Percentiles rank a stretch among this genome's conserved stretches.
These are phyloP conservation scores for Cercospora sp. DNA, from an alignment of 2,329 filamentous ascomycete species.

Conservation along the genomic window DNA sequence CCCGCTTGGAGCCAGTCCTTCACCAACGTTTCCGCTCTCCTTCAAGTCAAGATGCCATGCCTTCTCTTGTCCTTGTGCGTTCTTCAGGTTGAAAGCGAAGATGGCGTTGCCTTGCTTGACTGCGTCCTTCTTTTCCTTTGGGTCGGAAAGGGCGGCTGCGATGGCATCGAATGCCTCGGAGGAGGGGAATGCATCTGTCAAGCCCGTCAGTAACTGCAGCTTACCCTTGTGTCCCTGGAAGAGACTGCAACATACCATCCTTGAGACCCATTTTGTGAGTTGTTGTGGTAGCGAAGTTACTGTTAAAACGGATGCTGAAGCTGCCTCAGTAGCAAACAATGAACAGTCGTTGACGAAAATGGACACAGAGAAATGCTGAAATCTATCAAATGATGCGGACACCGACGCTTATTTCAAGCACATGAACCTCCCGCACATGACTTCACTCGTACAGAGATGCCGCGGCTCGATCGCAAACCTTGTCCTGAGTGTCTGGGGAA, in stretches of 20 bases:
- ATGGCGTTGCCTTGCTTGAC: constrained; percentile 85
- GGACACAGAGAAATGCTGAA: background rate
- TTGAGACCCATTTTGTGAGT: constrained; percentile 64
- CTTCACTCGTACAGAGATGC: constrained; percentile 10
- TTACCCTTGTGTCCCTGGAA: background rate
- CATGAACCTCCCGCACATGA: constrained; percentile 11
- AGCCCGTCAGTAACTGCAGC: background rate
- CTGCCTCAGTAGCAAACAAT: background rate
- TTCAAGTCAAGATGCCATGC: constrained; percentile 97
- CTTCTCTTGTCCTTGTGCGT: constrained; percentile 73
- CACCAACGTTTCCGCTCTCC: constrained; percentile 78
- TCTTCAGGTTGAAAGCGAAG: constrained; percentile 92
- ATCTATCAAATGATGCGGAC: background rate
- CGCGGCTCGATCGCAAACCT: constrained; percentile 15
- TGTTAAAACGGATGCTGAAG: background rate
- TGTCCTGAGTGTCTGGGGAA: constrained; percentile 2
- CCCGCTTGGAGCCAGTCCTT: constrained; percentile 67
- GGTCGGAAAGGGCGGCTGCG: constrained; percentile 66
- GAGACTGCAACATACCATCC: constrained; percentile 55
- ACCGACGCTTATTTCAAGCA: constrained; percentile 14
- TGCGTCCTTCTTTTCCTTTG: constrained; percentile 78
- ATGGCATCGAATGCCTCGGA: constrained; percentile 91
- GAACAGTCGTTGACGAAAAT: background rate
- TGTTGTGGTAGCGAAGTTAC: background rate
- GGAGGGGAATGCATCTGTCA: constrained; percentile 69